Evolutionary conservation across 495 filamentous ascomycete genomes (phyloP).

Genomic region (Polyplosphaeria fusca): DNA sequence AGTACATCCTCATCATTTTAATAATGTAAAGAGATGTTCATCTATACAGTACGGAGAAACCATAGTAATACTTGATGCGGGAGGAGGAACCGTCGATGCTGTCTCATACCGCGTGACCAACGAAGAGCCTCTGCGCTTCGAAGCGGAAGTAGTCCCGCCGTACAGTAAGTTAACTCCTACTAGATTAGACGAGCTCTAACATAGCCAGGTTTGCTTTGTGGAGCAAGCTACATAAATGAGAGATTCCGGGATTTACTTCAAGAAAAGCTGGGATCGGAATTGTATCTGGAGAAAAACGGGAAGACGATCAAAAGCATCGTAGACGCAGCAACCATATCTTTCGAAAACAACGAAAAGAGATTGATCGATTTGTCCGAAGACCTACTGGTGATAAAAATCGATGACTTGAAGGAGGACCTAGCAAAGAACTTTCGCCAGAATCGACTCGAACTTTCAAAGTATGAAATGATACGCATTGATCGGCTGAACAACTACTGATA

Average conservation of each 20-base stretch:
- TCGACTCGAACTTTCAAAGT: not conserved
- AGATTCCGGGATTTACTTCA: not conserved
- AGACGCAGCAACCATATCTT: not conserved
- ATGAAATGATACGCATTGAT: not conserved
- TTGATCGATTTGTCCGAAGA: not conserved
- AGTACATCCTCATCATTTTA: not conserved
- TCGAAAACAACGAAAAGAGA: slow-evolving; percentile 16
- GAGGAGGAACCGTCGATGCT: slow-evolving; percentile 47
- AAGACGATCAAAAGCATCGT: slow-evolving; percentile 16
- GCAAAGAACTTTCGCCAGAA: not conserved
- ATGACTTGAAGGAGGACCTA: not conserved
- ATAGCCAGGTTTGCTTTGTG: slow-evolving; percentile 6
- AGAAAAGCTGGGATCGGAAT: not conserved
- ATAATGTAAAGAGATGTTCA: not conserved
- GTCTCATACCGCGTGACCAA: slow-evolving; percentile 42
- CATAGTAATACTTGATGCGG: slow-evolving; percentile 33
- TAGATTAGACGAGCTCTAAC: not conserved
- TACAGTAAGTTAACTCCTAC: slow-evolving; percentile 2
- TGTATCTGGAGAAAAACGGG: slow-evolving; percentile 5
- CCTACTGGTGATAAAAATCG: not conserved
- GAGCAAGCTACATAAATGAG: slow-evolving; percentile 17
- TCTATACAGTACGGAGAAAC: slow-evolving; percentile 2
- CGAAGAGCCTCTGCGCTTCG: slow-evolving; percentile 9
- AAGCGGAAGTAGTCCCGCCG: slow-evolving; percentile 9
- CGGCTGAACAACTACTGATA: no score